These are phyloP conservation scores for Scheffersomyces amazonensis DNA, from an alignment of 805 yeast genomes.

Conservation along the genomic window DNA sequence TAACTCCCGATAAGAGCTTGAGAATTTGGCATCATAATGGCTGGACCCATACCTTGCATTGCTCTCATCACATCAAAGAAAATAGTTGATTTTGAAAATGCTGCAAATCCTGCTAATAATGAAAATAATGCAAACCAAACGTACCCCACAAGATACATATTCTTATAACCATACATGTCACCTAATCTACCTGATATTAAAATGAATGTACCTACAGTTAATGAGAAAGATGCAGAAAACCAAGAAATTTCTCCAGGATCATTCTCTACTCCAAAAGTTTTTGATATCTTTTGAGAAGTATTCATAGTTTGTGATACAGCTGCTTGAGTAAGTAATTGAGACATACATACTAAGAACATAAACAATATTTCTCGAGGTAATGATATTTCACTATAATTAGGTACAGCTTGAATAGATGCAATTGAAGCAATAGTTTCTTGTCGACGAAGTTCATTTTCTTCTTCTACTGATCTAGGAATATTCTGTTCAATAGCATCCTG, in stretches of 20 bases:
- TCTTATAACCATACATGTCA: conserved; percentile 33
- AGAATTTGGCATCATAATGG: conserved; percentile 32
- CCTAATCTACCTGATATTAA: conserved; percentile 32
- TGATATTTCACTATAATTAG: conserved; percentile 22
- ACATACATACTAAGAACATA: conserved; percentile 19
- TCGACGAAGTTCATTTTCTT: conserved; percentile 1
- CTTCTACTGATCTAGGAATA: background rate
- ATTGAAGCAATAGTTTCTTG: conserved; percentile 1
- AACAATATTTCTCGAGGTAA: conserved; percentile 18
- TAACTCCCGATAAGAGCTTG: conserved; percentile 29
- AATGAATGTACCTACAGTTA: conserved; percentile 36
- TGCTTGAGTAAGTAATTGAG: conserved; percentile 30
- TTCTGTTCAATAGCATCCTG: background rate
- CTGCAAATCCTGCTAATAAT: conserved; percentile 24
- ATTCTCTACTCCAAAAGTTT: conserved; percentile 20
- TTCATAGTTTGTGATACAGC: conserved; percentile 26
- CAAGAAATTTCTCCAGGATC: conserved; percentile 29
- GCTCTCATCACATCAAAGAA: conserved; percentile 29
- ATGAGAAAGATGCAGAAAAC: conserved; percentile 32
- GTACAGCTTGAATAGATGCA: conserved; percentile 8
- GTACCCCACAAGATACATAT: conserved; percentile 22
- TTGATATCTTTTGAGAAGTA: conserved; percentile 15
- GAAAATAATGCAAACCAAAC: conserved; percentile 20
- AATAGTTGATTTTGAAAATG: conserved; percentile 17
- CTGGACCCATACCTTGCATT: conserved; percentile 34